Percentiles rank a stretch among this genome's conserved stretches.
Evolutionary conservation across 2,329 filamentous ascomycete species (phyloP).

Genomic region (Hymenoscyphus fructigenus): DNA sequence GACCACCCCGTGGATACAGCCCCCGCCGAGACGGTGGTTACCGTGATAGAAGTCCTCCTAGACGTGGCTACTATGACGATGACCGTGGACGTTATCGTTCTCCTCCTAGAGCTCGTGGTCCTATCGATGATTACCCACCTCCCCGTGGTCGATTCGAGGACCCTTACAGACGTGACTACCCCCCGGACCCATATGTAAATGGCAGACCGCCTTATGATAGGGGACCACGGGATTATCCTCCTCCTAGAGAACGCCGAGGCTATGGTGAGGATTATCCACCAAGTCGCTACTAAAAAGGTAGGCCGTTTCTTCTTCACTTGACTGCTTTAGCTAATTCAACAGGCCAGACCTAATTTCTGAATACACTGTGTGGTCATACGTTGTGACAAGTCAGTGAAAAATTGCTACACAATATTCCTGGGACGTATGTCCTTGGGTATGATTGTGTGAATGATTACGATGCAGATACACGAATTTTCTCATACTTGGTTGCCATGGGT

Average conservation of each 20-base stretch:
- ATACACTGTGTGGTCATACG: not conserved
- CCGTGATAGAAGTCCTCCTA: slow-evolving; percentile 79
- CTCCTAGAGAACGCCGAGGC: slow-evolving; percentile 34
- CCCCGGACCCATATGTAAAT: slow-evolving; percentile 58
- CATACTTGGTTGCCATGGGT: slow-evolving; percentile 14
- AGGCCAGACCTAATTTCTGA: not conserved
- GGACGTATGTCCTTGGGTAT: not conserved
- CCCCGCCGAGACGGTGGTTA: slow-evolving; percentile 71
- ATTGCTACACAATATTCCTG: not conserved
- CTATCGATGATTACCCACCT: slow-evolving; percentile 76
- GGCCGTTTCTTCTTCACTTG: not conserved
- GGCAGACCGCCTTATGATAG: slow-evolving; percentile 51
- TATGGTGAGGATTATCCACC: slow-evolving; percentile 35
- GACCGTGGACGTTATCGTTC: slow-evolving; percentile 75
- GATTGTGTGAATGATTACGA: slow-evolving; percentile 19
- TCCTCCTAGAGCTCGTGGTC: slow-evolving; percentile 69
- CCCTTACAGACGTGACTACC: slow-evolving; percentile 69
- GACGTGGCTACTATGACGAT: slow-evolving; percentile 88
- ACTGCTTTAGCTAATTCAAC: not conserved
- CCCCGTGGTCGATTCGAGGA: slow-evolving; percentile 71
- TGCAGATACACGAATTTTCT: slow-evolving; percentile 16
- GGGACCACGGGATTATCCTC: slow-evolving; percentile 37
- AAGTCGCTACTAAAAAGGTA: slow-evolving; percentile 35
- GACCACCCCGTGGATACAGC: slow-evolving; percentile 78
- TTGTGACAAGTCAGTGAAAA: not conserved